These are phyloP conservation scores for Ophiostoma sp. DNA, from an alignment of 2,329 filamentous ascomycete genomes.

Conservation along the genomic window DNA sequence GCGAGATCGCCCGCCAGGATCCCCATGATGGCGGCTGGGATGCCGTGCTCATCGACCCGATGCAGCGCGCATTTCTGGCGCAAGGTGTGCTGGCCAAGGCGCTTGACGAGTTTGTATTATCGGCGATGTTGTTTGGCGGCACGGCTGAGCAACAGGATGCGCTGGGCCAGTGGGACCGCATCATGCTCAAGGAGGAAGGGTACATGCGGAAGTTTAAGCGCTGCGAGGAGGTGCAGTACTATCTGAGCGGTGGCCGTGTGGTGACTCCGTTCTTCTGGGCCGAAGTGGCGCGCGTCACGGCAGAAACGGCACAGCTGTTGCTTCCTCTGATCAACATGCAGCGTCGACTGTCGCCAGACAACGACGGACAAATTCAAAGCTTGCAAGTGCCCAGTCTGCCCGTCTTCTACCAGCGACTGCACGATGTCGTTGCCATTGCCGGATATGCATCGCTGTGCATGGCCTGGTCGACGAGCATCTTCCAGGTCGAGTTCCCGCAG, in stretches of 20 bases:
- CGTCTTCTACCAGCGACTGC: slow-evolving; percentile 37
- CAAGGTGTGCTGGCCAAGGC: slow-evolving; percentile 42
- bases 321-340: slow-evolving; percentile 40
- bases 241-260: slow-evolving; percentile 30
- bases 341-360: slow-evolving; percentile 19
- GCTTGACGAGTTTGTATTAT: slow-evolving; percentile 43
- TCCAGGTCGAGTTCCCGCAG: slow-evolving; percentile 35
- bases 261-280: slow-evolving; percentile 42
- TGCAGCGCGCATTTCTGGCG: slow-evolving; percentile 39
- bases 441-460: slow-evolving; percentile 38
- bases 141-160: slow-evolving; percentile 31
- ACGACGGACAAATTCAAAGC: not conserved
- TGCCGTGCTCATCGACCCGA: slow-evolving; percentile 35
- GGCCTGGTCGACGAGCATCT: slow-evolving; percentile 36
- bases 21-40: slow-evolving; percentile 39
- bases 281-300: slow-evolving; percentile 40
- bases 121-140: slow-evolving; percentile 44
- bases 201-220: slow-evolving; percentile 41
- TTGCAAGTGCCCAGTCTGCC: slow-evolving; percentile 28
- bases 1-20: slow-evolving; percentile 40
- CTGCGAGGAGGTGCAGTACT: slow-evolving; percentile 34
- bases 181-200: slow-evolving; percentile 40
- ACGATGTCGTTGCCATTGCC: slow-evolving; percentile 38
- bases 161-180: slow-evolving; percentile 37
- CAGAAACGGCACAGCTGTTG: slow-evolving; percentile 39